Evolutionary conservation across 2,329 filamentous ascomycete genomes (phyloP).

Genomic region (Sporothrix luriei): DNA sequence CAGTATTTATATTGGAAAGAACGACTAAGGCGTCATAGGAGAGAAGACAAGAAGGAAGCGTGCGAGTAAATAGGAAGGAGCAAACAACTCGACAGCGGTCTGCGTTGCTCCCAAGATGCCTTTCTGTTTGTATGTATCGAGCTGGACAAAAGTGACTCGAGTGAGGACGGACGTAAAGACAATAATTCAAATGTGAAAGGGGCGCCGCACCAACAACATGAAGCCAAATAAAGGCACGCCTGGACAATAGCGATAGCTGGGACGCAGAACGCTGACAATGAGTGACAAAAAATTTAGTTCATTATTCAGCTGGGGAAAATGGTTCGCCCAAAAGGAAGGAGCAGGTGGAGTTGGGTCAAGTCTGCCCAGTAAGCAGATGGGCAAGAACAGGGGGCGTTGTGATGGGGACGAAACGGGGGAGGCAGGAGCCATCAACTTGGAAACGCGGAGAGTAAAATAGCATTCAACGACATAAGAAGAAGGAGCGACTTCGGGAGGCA

Average conservation of each 20-base stretch:
- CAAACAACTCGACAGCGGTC: neutral
- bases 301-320: constrained; percentile 22
- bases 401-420: constrained; percentile 4
- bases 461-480: neutral
- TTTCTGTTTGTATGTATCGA: neutral
- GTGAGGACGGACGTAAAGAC: neutral
- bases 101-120: neutral
- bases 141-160: neutral
- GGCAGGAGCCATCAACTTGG: constrained; percentile 6
- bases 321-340: neutral
- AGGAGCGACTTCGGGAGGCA: neutral
- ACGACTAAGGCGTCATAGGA: neutral
- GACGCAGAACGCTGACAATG: neutral
- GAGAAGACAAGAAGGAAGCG: neutral
- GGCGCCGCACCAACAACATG: no score
- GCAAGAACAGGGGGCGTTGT: neutral
- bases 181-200: neutral
- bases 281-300: constrained; percentile 23
- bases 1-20: neutral
- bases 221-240: no score
- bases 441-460: neutral
- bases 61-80: neutral
- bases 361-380: neutral
- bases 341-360: neutral
- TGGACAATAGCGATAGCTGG: no score